These are phyloP conservation scores for Chamaecyparis obtusa DNA, from an alignment of 75 land plant genomes.

Conservation along the genomic window DNA sequence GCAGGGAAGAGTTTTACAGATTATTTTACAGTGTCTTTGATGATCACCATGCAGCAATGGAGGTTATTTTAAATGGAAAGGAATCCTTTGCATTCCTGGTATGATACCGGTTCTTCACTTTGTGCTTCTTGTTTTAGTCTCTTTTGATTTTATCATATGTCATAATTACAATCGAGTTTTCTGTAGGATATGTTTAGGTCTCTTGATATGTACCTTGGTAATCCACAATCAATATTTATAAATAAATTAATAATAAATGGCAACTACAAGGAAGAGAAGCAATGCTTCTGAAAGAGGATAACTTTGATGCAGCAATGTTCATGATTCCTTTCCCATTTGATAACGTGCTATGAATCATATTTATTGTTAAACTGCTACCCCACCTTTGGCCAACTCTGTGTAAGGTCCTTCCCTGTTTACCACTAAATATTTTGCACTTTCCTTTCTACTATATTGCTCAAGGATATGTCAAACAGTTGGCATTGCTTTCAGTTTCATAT, in stretches of 20 bases:
- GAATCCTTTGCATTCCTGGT: conserved; percentile 84
- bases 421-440: too few relatives aligned
- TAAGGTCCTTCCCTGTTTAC: too few relatives aligned
- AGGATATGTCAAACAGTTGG: too few relatives aligned
- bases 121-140: neutral
- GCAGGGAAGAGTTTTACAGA: conserved; percentile 76
- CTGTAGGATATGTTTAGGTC: neutral
- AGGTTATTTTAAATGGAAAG: conserved; percentile 69
- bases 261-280: neutral
- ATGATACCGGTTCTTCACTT: neutral
- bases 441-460: too few relatives aligned
- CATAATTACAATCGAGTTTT: neutral
- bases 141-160: neutral
- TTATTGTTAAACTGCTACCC: neutral
- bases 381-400: neutral
- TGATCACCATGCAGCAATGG: conserved; percentile 77
- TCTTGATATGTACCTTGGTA: neutral
- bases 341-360: neutral
- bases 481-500: too few relatives aligned
- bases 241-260: neutral
- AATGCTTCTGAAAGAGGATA: too few relatives aligned
- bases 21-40: conserved; percentile 83
- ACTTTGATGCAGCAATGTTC: neutral
- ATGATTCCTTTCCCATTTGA: neutral
- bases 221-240: neutral